Evolutionary conservation across 305 asterid genomes (phyloP).

Genomic region (Fraxinus angustifolia): DNA sequence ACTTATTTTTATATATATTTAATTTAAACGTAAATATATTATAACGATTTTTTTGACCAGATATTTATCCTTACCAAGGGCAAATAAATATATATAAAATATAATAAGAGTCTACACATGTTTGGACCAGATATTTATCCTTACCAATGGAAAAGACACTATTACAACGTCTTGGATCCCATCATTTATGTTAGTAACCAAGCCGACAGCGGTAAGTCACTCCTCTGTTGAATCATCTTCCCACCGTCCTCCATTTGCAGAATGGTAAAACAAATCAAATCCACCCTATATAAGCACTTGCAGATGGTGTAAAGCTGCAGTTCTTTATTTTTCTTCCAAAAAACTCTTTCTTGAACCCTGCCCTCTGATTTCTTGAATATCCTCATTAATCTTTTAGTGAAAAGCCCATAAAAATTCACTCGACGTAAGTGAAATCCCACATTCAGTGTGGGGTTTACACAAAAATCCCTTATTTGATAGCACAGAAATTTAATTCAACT

Average conservation of each 20-base stretch:
- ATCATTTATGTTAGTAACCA: not conserved
- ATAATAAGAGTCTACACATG: not conserved
- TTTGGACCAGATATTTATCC: no score
- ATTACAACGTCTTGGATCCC: not conserved
- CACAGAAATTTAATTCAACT: not conserved
- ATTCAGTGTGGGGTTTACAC: not conserved
- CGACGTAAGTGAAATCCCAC: not conserved
- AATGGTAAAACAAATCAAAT: not conserved
- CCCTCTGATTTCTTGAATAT: not conserved
- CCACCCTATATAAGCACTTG: not conserved
- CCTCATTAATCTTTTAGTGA: not conserved
- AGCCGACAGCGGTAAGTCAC: not conserved
- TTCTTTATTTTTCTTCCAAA: not conserved
- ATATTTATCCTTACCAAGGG: no score
- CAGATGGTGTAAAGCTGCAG: not conserved
- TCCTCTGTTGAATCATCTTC: not conserved
- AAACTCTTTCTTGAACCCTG: not conserved
- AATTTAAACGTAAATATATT: no score
- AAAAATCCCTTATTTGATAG: not conserved
- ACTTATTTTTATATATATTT: not conserved
- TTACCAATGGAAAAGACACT: not conserved
- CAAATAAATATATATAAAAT: no score
- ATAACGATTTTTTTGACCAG: no score
- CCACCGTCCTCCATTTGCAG: not conserved
- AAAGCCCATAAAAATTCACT: not conserved